Evolutionary conservation across 1,284 basidiomycete genomes (phyloP).

Genomic region (Chiua sp.): DNA sequence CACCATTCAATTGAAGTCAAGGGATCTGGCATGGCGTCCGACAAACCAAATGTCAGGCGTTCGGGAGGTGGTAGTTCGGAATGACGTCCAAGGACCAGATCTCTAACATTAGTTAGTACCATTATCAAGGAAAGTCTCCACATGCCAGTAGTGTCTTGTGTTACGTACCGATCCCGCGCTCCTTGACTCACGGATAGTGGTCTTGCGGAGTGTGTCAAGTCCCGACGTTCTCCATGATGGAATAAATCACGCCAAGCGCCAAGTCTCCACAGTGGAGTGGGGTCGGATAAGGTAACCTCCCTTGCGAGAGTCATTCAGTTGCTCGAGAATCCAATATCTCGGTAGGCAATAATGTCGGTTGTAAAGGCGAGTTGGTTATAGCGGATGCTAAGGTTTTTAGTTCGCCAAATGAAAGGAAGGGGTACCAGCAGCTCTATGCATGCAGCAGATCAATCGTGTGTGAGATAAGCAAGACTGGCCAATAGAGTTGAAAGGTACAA

Average conservation of each 20-base stretch:
- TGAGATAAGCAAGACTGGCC: not conserved
- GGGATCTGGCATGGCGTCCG: slow-evolving; percentile 22
- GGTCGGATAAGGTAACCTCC: not conserved
- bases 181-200: not conserved
- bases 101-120: not conserved
- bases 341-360: too few species aligned
- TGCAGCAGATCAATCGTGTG: not conserved
- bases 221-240: not conserved
- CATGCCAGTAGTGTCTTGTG: slow-evolving; percentile 3
- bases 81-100: not conserved
- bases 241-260: slow-evolving; percentile 2
- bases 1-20: slow-evolving; percentile 1
- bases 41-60: slow-evolving; percentile 23
- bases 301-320: not conserved
- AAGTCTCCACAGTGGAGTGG: slow-evolving; percentile 10
- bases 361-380: not conserved
- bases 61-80: slow-evolving; percentile 4
- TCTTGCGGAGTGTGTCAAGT: slow-evolving; percentile 2
- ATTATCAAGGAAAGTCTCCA: not conserved
- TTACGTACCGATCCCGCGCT: not conserved
- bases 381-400: not conserved
- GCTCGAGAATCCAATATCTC: not conserved
- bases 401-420: not conserved
- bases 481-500: not conserved
- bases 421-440: not conserved